Evolutionary conservation across 2,329 filamentous ascomycete species (phyloP).

Genomic region (Colletotrichum viniferum): DNA sequence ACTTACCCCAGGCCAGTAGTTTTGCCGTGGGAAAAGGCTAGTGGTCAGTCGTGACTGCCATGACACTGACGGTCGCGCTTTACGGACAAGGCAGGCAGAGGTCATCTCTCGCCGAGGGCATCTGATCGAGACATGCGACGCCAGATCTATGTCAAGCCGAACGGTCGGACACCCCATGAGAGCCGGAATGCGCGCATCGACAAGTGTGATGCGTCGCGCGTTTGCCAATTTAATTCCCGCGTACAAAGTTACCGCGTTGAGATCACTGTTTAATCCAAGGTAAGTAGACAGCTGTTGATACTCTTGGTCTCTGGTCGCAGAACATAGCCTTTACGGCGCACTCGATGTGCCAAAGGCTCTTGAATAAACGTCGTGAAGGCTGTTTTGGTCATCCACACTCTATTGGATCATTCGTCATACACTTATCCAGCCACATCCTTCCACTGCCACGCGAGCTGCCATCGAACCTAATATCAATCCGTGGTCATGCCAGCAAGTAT

Average conservation of each 20-base stretch:
- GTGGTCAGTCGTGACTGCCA: neutral
- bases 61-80: neutral
- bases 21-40: neutral
- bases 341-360: neutral
- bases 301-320: neutral
- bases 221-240: neutral
- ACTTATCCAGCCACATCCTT: neutral
- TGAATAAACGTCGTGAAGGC: neutral
- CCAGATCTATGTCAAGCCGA: neutral
- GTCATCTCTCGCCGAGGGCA: neutral
- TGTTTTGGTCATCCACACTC: conserved; percentile 1
- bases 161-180: neutral
- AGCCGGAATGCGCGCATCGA: neutral
- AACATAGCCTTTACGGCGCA: neutral
- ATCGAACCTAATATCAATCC: neutral
- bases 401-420: neutral
- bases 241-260: neutral
- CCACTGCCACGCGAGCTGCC: neutral
- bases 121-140: neutral
- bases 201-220: neutral
- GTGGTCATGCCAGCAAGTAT: neutral
- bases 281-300: neutral
- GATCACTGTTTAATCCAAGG: neutral
- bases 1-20: neutral
- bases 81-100: neutral